These are phyloP conservation scores for Bacterosira constricta DNA, from an alignment of 108 stramenopile species.

Conservation along the genomic window DNA sequence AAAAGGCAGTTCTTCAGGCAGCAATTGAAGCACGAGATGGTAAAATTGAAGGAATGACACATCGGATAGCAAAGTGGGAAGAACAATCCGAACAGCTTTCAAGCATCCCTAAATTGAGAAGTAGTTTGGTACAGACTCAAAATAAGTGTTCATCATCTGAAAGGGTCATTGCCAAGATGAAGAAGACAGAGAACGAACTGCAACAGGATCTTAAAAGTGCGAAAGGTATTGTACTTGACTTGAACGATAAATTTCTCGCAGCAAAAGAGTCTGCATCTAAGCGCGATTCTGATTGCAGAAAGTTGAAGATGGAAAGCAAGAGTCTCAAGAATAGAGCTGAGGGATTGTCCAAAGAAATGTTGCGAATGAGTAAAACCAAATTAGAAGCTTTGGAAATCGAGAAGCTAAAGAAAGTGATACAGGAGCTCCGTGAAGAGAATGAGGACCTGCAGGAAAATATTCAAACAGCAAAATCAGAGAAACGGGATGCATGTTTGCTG, in stretches of 20 bases:
- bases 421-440: conserved; percentile 51
- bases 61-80: conserved; percentile 38
- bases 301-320: conserved; percentile 75
- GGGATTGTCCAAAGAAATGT: conserved; percentile 73
- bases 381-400: conserved; percentile 51
- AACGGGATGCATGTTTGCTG: conserved; percentile 58
- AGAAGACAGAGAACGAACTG: conserved; percentile 36
- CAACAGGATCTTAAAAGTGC: conserved; percentile 51
- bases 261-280: conserved; percentile 38
- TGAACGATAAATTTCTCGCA: conserved; percentile 25
- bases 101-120: conserved; percentile 7
- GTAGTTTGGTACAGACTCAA: conserved; percentile 8
- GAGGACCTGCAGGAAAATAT: conserved; percentile 16
- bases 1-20: conserved; percentile 77
- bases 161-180: conserved; percentile 33
- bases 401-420: conserved; percentile 51
- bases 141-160: conserved; percentile 9
- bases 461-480: conserved; percentile 31
- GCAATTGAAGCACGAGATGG: conserved; percentile 80
- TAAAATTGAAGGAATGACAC: conserved; percentile 57
- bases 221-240: conserved; percentile 30
- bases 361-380: conserved; percentile 52
- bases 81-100: conserved; percentile 22
- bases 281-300: conserved; percentile 52
- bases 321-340: conserved; percentile 75